phyloP scores from a whole-genome alignment of 108 stramenopile species.

The Discostella stelligeroides region DNA sequence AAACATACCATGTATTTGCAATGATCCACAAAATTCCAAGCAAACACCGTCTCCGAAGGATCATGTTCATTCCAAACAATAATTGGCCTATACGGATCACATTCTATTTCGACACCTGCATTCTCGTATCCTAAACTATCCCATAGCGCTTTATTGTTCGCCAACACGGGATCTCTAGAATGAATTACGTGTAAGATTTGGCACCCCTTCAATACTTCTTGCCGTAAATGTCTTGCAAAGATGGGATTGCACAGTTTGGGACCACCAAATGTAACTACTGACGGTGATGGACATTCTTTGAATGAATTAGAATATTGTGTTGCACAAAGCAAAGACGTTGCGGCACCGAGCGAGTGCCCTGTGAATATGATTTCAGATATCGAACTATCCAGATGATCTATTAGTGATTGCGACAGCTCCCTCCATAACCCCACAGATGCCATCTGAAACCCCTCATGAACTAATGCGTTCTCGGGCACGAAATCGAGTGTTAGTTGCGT shows the following conservation, averaged over 20 bases:
- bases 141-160: conserved; percentile 65
- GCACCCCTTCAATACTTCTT: conserved; percentile 33
- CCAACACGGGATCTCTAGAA: conserved; percentile 58
- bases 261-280: conserved; percentile 65
- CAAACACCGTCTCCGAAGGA: conserved; percentile 15
- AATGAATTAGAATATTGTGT: conserved; percentile 45
- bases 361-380: conserved; percentile 34
- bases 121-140: conserved; percentile 58
- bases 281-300: conserved; percentile 14
- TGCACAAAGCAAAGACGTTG: conserved; percentile 53
- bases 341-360: conserved; percentile 46
- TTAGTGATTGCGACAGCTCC: conserved; percentile 38
- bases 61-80: conserved; percentile 14
- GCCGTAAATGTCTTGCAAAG: conserved; percentile 46
- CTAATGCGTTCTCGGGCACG: conserved; percentile 25
- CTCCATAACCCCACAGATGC: conserved; percentile 60
- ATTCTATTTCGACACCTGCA: conserved; percentile 57
- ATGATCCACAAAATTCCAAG: conserved; percentile 41
- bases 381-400: conserved; percentile 8
- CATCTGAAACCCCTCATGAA: conserved; percentile 64
- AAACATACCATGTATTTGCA: conserved; percentile 28
- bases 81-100: conserved; percentile 47
- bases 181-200: conserved; percentile 60
- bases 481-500: conserved; percentile 17
- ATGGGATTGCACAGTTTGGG: conserved; percentile 51